Evolutionary conservation across 805 yeast species (phyloP).

Genomic region (Metschnikowia arizonensis): DNA sequence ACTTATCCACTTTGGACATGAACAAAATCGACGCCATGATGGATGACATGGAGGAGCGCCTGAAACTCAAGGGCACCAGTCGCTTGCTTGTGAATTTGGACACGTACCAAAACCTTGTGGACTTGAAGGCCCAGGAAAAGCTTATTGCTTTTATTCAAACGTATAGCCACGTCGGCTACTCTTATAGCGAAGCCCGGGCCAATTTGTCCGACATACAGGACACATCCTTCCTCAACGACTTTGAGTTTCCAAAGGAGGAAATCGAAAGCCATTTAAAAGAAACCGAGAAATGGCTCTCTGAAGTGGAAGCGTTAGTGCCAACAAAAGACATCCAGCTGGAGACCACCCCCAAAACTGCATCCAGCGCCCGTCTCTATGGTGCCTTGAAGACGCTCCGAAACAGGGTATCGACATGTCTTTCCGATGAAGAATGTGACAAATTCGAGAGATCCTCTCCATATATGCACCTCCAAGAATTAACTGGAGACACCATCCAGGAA

Average conservation of each 20-base stretch:
- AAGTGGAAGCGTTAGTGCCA: constrained; percentile 16
- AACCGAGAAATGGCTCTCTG: constrained; percentile 25
- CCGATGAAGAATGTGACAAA: constrained; percentile 23
- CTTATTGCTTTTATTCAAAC: constrained; percentile 26
- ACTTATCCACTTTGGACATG: constrained; percentile 20
- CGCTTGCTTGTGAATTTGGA: constrained; percentile 26
- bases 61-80: constrained; percentile 21
- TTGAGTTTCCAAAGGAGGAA: background rate
- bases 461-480: constrained; percentile 7
- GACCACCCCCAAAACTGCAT: constrained; percentile 14
- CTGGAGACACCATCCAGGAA: constrained; percentile 4
- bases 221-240: constrained; percentile 20
- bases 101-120: constrained; percentile 21
- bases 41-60: constrained; percentile 24
- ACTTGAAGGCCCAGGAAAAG: constrained; percentile 24
- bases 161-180: constrained; percentile 8
- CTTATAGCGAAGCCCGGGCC: constrained; percentile 24
- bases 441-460: constrained; percentile 27
- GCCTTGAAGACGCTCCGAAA: constrained; percentile 19
- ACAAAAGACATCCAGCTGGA: constrained; percentile 6
- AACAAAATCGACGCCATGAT: constrained; percentile 24
- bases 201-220: constrained; percentile 22
- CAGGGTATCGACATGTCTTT: constrained; percentile 25
- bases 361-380: constrained; percentile 20
- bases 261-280: constrained; percentile 16